phyloP scores from a whole-genome alignment of 1,284 basidiomycete species.

The Leccinum fallax region DNA sequence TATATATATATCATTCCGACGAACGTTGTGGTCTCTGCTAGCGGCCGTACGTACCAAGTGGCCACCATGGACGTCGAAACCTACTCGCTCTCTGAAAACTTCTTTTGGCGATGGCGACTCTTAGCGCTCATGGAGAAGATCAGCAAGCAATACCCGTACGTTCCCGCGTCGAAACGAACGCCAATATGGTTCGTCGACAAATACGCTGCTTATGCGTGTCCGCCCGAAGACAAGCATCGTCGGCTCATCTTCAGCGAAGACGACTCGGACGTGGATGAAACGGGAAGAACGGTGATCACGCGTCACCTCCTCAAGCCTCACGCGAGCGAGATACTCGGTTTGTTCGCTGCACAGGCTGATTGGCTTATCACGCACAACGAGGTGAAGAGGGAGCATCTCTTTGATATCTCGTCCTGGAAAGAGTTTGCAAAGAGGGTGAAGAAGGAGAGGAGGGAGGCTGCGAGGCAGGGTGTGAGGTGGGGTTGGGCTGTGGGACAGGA shows the following conservation, averaged over 20 bases:
- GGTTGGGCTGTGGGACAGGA: conserved; percentile 27
- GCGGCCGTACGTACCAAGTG: conserved; percentile 43
- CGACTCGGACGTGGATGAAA: conserved; percentile 38
- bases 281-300: conserved; percentile 27
- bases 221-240: conserved; percentile 30
- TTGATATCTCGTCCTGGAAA: conserved; percentile 49
- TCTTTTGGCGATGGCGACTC: conserved; percentile 45
- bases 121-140: conserved; percentile 44
- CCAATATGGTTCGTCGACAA: conserved; percentile 50
- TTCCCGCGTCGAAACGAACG: conserved; percentile 41
- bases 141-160: conserved; percentile 33
- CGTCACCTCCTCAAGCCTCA: conserved; percentile 46
- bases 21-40: conserved; percentile 15
- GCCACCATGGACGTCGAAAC: conserved; percentile 47
- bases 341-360: conserved; percentile 51
- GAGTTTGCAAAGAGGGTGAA: conserved; percentile 42
- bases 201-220: conserved; percentile 35
- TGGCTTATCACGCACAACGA: conserved; percentile 54
- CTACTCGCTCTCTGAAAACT: conserved; percentile 47
- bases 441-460: conserved; percentile 34
- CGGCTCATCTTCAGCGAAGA: conserved; percentile 39
- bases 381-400: conserved; percentile 29
- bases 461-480: conserved; percentile 26
- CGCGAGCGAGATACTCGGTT: conserved; percentile 43
- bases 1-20: not conserved